These are phyloP conservation scores for Anthoceros angustus DNA, from an alignment of 225 moss, liverwort and hornwort genomes.

Conservation along the genomic window DNA sequence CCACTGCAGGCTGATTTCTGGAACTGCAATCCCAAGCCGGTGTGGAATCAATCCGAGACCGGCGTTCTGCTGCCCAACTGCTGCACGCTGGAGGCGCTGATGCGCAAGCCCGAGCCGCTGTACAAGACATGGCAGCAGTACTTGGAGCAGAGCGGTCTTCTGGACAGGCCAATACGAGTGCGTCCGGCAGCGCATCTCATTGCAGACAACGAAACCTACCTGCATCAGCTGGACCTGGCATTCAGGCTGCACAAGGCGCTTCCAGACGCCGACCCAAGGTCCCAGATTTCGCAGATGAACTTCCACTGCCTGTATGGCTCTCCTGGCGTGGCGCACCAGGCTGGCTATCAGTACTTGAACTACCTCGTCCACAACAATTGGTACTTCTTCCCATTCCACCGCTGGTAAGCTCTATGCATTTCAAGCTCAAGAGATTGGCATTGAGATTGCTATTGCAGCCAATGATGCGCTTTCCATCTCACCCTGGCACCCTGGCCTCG, in stretches of 20 bases:
- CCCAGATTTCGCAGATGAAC: background rate
- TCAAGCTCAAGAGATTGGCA: background rate
- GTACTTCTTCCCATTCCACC: background rate
- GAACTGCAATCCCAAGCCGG: background rate
- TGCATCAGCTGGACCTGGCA: background rate
- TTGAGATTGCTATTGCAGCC: no score
- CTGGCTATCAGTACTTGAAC: background rate
- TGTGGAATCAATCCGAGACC: background rate
- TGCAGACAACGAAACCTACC: background rate
- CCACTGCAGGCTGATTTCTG: background rate
- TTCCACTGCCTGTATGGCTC: background rate
- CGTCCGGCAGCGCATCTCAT: background rate
- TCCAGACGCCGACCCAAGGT: background rate
- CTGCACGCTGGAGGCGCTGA: background rate
- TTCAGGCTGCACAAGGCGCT: background rate
- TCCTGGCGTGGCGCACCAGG: background rate
- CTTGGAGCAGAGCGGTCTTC: background rate
- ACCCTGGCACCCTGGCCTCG: background rate
- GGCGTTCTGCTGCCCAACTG: background rate
- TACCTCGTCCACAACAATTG: background rate
- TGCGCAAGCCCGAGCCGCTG: constrained; percentile 3
- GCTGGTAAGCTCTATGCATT: background rate
- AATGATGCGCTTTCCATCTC: no score
- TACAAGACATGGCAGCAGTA: constrained; percentile 1
- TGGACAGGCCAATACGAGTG: background rate